These are phyloP conservation scores for Rugonectria rugulosa DNA, from an alignment of 2,329 filamentous ascomycete genomes.

Conservation along the genomic window DNA sequence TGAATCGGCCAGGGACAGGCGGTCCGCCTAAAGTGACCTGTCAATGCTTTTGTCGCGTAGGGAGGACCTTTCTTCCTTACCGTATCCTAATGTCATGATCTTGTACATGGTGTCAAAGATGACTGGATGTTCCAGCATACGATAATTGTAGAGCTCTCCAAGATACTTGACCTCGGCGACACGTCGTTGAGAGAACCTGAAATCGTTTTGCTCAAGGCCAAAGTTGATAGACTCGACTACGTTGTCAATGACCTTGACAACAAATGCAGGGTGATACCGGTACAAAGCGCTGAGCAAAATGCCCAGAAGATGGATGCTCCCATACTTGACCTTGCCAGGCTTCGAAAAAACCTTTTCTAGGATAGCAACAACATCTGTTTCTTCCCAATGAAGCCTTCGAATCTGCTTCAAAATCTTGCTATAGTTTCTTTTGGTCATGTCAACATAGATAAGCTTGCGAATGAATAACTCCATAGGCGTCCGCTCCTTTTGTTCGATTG, in stretches of 20 bases:
- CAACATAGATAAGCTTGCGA: conserved; percentile 89
- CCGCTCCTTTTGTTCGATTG: conserved; percentile 95
- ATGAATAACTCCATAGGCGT: conserved; percentile 93
- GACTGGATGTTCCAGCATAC: conserved; percentile 93
- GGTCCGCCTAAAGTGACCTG: conserved; percentile 67
- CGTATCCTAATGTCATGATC: conserved; percentile 91
- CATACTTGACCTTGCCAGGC: conserved; percentile 96
- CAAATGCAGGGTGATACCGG: conserved; percentile 90
- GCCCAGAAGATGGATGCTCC: conserved; percentile 92
- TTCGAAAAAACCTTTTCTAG: conserved; percentile 94
- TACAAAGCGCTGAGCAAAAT: conserved; percentile 89
- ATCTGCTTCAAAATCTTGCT: conserved; percentile 95
- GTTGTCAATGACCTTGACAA: conserved; percentile 90
- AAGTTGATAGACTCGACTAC: conserved; percentile 86
- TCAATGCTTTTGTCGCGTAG: neutral
- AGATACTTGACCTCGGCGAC: conserved; percentile 97
- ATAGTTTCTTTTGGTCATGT: conserved; percentile 93
- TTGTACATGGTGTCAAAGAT: conserved; percentile 97
- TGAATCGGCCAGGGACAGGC: conserved; percentile 79
- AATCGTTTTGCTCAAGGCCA: conserved; percentile 94
- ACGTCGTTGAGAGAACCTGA: conserved; percentile 94
- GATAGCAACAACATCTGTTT: conserved; percentile 80
- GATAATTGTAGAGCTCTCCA: conserved; percentile 96
- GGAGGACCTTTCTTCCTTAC: conserved; percentile 51
- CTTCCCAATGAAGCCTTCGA: conserved; percentile 96